Percentiles rank a stretch among this genome's conserved stretches.
These are phyloP conservation scores for Laetiporus sulphureus DNA, from an alignment of 1,284 basidiomycete genomes.

Conservation along the genomic window DNA sequence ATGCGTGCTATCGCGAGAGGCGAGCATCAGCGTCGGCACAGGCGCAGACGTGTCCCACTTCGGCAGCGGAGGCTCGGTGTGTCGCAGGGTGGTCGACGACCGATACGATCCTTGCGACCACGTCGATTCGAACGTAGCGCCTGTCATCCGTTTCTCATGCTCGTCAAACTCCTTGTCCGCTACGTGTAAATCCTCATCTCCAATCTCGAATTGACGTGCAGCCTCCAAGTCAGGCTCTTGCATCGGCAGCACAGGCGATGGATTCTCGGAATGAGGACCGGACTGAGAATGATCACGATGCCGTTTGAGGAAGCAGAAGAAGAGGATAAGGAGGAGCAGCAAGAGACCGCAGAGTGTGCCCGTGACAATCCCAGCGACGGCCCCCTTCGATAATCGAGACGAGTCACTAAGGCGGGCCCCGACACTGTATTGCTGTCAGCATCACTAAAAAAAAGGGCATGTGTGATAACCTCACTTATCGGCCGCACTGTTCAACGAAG, in stretches of 20 bases:
- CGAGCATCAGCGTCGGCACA: constrained; percentile 1
- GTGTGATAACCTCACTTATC: neutral
- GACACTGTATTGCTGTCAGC: neutral
- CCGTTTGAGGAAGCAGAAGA: constrained; percentile 26
- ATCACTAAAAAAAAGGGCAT: neutral
- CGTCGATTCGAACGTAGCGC: neutral
- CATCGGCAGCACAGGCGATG: constrained; percentile 32
- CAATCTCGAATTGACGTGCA: constrained; percentile 11
- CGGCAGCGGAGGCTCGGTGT: constrained; percentile 1
- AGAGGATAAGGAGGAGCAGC: constrained; percentile 22
- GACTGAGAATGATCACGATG: constrained; percentile 23
- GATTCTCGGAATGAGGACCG: no score
- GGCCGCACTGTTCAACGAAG: neutral
- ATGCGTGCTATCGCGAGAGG: constrained; percentile 2
- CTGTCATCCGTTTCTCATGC: constrained; percentile 2
- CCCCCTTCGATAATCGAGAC: constrained; percentile 13
- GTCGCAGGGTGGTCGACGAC: neutral
- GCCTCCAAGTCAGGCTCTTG: constrained; percentile 30
- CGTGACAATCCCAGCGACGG: constrained; percentile 26
- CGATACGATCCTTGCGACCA: constrained; percentile 4
- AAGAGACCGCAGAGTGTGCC: constrained; percentile 26
- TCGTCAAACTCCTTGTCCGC: constrained; percentile 4
- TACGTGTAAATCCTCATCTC: constrained; percentile 2
- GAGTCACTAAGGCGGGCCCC: neutral
- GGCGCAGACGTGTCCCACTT: constrained; percentile 1